Evolutionary conservation across 176 grass and related monocot species (phyloP), one percentile per base, ranked within the genome.

Genomic region (Raddia distichophylla): DNA sequence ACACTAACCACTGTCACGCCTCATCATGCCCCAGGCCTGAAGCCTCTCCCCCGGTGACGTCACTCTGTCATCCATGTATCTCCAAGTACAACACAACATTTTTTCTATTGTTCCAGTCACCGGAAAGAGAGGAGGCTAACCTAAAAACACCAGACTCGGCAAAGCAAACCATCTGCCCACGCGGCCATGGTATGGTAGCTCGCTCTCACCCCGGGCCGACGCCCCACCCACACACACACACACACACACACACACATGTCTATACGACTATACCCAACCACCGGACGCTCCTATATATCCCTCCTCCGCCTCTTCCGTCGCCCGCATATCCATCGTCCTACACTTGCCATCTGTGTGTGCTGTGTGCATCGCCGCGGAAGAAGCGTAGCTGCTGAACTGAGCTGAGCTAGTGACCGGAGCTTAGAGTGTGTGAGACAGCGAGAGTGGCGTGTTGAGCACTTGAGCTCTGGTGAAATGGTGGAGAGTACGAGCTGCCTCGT

Each of bases 401-500:
- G 46, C 1, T 5, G 37, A 40, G 37, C 37, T 40, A 27, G 27
- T 27, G 27, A 27, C 27, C 27, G 27, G 27, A 27, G 27, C 27
- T 27, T 27, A 27, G 27, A 27, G 27, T 27, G 27, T 27, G 27
- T 27, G 37, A 40, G 37, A 40, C 37, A 40, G 37, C 2, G 37
- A 40, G 37, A 40, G 37, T 40, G 37, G 37, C 37, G 37, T 40
- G 37, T 40, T 40, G 37, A 40, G 37, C 37, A 3, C 37, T 40
- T 40, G 37, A 40, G 37, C 37, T 40, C 37, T 40, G 47, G n/a
- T 58, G 88, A 69, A 9, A 90, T 90, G 88, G 88, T 90, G 88
- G 88, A 86, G 67, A 83, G 83, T 79, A 3, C 74, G 1, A 90
- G 88, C 79, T 74, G 83, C 88, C 73, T 90, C 79, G 79, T 67